Evolutionary conservation across 129 eudicot genomes (phyloP).

Genomic region (Calendula officinalis): DNA sequence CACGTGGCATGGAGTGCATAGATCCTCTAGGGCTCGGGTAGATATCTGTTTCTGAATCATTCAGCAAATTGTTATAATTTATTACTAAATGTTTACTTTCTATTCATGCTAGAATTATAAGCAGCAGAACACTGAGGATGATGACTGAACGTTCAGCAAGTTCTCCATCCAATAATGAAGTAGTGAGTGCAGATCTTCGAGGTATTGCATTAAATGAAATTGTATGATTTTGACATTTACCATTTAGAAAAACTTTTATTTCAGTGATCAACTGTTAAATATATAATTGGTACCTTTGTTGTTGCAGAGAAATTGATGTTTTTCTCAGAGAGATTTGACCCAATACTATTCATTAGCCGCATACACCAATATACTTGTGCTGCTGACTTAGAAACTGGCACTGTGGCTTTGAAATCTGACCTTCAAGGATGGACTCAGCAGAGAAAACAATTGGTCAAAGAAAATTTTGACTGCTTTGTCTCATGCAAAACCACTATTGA

Average conservation of each 20-base stretch:
- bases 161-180: conserved; percentile 59
- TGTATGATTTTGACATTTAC: background rate
- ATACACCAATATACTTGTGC: conserved; percentile 76
- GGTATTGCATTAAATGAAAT: conserved; percentile 40
- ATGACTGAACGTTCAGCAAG: conserved; percentile 57
- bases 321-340: conserved; percentile 86
- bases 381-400: conserved; percentile 83
- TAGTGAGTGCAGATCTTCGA: conserved; percentile 56
- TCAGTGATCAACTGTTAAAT: too few species aligned
- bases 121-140: conserved; percentile 74
- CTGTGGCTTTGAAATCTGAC: conserved; percentile 68
- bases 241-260: too few species aligned
- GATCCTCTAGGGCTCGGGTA: conserved; percentile 97
- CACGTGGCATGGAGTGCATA: conserved; percentile 90
- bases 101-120: conserved; percentile 57
- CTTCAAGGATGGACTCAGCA: conserved; percentile 80
- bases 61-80: conserved; percentile 16
- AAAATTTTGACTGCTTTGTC: conserved; percentile 94
- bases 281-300: background rate
- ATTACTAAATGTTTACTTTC: conserved; percentile 19
- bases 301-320: conserved; percentile 75
- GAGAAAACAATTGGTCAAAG: conserved; percentile 81
- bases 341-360: conserved; percentile 72
- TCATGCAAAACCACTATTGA: conserved; percentile 98
- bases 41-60: conserved; percentile 9